Evolutionary conservation across 768 basidiomycete genomes (phyloP).

Genomic region (Lactarius sp.): DNA sequence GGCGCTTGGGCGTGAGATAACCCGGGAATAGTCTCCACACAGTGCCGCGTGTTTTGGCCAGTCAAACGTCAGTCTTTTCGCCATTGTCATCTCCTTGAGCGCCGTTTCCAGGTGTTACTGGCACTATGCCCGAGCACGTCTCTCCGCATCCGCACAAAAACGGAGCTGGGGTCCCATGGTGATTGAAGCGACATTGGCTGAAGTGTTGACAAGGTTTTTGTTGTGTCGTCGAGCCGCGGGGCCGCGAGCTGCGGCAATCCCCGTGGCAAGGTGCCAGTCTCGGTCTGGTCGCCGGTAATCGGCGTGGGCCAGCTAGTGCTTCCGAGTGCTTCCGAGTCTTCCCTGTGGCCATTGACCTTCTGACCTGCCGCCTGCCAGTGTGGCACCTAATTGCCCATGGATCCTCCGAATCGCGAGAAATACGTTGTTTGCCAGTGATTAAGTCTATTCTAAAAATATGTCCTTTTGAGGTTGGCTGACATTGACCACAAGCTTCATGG

Average conservation of each 20-base stretch:
- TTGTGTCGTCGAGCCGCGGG: not conserved
- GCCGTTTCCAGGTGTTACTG: constrained; percentile 1
- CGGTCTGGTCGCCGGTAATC: too few relatives aligned
- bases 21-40: not conserved
- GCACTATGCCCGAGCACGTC: not conserved
- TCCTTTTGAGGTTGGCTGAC: not conserved
- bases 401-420: not conserved
- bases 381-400: not conserved
- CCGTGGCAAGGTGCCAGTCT: too few relatives aligned
- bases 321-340: too few relatives aligned
- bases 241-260: too few relatives aligned
- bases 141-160: not conserved
- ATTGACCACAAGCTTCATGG: constrained; percentile 12
- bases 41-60: not conserved
- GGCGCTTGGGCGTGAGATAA: not conserved
- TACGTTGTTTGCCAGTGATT: constrained; percentile 22
- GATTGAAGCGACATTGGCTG: not conserved
- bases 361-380: not conserved
- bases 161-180: not conserved
- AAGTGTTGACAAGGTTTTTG: not conserved
- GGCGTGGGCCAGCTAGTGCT: too few relatives aligned
- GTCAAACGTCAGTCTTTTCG: not conserved
- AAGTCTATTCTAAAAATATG: not conserved
- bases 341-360: too few relatives aligned
- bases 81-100: not conserved